Base-by-base conservation (phyloP, 257 asterid genomes). In the Henckelia pumila region DNA sequence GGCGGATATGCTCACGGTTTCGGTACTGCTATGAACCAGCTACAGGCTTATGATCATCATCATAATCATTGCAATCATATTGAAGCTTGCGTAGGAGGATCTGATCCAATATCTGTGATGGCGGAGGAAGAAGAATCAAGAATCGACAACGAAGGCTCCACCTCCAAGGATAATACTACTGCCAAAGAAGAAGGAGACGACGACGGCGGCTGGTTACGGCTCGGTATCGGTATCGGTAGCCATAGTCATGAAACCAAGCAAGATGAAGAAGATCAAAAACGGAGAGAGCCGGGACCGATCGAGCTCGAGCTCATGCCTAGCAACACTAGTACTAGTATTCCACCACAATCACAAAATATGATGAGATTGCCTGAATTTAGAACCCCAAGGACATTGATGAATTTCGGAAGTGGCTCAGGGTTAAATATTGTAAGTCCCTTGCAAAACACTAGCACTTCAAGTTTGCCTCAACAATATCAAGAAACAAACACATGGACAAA, bases 241-340 rank as follows among this genome's bases (percentile, higher is more conserved):
- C 24, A 16, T 13, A 24, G 56, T 53, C 69, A 71, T 22, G 35
- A 25, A 25, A 22, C 6, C 25, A 13, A 13, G 2, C 16, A 50
- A 21, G 44, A 28, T 13, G 17, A n/a, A 60, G 64, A 69, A 60
- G 64, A 69, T 56, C 73, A 70, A 57, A 50, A 72, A 61, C 55
- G 58, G 59, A 58, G 67, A 7, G 75, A 29, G 35, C 59, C 75
- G 7, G 71, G 77, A 29, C 26, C 57, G 3, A 71, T 89, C 33
- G 98, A 92, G 79, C 89, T 92, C 25, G 89, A 87, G 50, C 89
- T 92, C 3, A 76, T 88, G 47, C 85, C 89, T 0, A 76, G 44
- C 8, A 55, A 61, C 1, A 68, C 67, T 50, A 30, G 32, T 10
- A 47, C 47, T 9, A 35, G 47, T 35, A 35, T 35, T 35, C 47